phyloP scores from a whole-genome alignment of 2,329 filamentous ascomycete species.

The Cytospora chrysosperma region DNA sequence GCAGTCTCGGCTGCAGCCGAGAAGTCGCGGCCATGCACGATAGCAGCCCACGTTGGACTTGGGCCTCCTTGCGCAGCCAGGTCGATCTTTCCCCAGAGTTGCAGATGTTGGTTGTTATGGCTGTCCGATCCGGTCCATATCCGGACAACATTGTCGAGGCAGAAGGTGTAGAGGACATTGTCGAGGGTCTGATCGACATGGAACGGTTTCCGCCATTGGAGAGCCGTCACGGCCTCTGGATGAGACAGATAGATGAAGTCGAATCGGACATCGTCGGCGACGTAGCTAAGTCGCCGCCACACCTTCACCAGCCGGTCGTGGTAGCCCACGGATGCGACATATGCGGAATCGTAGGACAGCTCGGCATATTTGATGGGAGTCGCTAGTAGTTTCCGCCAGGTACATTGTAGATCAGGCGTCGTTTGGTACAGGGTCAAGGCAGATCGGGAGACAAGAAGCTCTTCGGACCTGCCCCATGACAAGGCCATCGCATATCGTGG shows the following conservation, averaged over 20 bases:
- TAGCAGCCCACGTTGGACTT: slow-evolving; percentile 66
- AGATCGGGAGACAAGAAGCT: slow-evolving; percentile 75
- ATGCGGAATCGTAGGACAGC: slow-evolving; percentile 82
- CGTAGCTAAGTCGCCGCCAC: slow-evolving; percentile 86
- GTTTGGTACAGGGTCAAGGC: slow-evolving; percentile 67
- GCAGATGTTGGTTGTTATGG: slow-evolving; percentile 68
- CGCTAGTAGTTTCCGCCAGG: slow-evolving; percentile 76
- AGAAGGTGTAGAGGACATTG: slow-evolving; percentile 88
- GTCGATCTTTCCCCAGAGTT: slow-evolving; percentile 80
- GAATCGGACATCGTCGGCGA: slow-evolving; percentile 78
- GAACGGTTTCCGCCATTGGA: slow-evolving; percentile 82
- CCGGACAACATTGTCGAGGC: slow-evolving; percentile 74
- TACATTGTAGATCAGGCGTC: slow-evolving; percentile 49
- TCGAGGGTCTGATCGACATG: slow-evolving; percentile 76
- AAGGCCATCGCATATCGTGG: slow-evolving; percentile 50
- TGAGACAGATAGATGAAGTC: slow-evolving; percentile 91
- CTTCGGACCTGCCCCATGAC: slow-evolving; percentile 85
- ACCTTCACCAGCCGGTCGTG: slow-evolving; percentile 87
- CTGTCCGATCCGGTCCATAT: slow-evolving; percentile 81
- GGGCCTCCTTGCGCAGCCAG: slow-evolving; percentile 52
- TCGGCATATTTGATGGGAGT: slow-evolving; percentile 70
- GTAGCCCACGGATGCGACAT: slow-evolving; percentile 77
- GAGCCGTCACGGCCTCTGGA: slow-evolving; percentile 71
- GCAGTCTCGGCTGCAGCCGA: slow-evolving; percentile 73
- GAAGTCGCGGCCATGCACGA: slow-evolving; percentile 81